Evolutionary conservation across 2,329 filamentous ascomycete species (phyloP).

Genomic region (Neophaeococcomyces mojaviensis): DNA sequence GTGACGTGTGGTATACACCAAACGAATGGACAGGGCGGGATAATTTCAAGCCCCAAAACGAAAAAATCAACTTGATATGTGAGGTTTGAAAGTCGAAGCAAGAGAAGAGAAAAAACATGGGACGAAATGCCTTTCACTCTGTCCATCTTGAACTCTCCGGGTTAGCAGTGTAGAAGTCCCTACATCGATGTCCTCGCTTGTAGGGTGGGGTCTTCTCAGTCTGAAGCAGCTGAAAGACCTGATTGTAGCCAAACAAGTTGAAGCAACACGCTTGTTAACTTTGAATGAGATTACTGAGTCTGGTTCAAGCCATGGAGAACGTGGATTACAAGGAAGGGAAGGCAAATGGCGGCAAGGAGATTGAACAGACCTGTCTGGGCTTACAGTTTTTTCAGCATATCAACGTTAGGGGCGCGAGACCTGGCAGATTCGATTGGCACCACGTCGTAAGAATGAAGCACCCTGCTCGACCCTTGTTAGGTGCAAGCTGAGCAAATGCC

Average conservation of each 20-base stretch:
- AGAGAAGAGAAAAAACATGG: neutral
- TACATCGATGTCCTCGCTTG: neutral
- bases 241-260: too few species aligned
- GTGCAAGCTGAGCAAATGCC: too few species aligned
- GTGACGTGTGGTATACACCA: neutral
- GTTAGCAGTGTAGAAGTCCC: neutral
- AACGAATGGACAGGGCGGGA: conserved; percentile 1
- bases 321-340: neutral
- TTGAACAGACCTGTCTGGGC: neutral
- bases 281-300: too few species aligned
- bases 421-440: too few species aligned
- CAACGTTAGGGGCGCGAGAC: too few species aligned
- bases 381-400: too few species aligned
- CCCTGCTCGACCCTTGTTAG: too few species aligned
- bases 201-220: too few species aligned
- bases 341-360: neutral
- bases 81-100: too few species aligned
- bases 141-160: neutral
- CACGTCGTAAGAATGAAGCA: too few species aligned
- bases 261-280: too few species aligned
- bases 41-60: neutral
- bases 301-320: neutral
- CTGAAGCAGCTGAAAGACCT: too few species aligned
- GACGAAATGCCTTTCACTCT: neutral
- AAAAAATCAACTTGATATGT: neutral